phyloP scores from a whole-genome alignment of 2,329 filamentous ascomycete genomes.

The Aspergillus udagawae region DNA sequence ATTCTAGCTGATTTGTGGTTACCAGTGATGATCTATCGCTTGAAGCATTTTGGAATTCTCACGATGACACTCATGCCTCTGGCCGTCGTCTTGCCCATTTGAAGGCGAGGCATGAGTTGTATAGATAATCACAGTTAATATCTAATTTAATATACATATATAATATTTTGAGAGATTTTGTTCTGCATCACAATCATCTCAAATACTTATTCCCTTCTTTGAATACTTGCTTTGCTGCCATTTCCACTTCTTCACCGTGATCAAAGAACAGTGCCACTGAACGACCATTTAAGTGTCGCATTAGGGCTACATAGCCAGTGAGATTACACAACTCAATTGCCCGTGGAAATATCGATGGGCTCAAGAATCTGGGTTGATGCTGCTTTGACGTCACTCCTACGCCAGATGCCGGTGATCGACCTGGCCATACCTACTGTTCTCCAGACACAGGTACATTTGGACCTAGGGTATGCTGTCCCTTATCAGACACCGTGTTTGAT shows the following conservation, averaged over 20 bases:
- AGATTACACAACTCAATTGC: neutral
- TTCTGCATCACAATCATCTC: neutral
- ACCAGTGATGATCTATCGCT: neutral
- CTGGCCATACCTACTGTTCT: neutral
- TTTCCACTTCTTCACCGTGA: neutral
- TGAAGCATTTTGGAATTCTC: neutral
- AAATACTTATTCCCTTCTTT: neutral
- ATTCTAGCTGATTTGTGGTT: neutral
- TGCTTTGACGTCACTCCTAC: slow-evolving; percentile 12
- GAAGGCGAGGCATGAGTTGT: neutral
- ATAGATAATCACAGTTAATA: neutral
- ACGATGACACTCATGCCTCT: neutral
- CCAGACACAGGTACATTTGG: neutral
- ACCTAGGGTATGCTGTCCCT: too few relatives aligned
- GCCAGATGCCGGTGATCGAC: slow-evolving; percentile 1
- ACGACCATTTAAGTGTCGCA: neutral
- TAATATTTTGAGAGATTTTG: neutral
- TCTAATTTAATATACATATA: neutral
- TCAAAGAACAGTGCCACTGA: neutral
- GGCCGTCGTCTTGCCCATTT: neutral
- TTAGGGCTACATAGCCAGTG: neutral
- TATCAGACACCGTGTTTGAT: neutral
- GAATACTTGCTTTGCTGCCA: neutral
- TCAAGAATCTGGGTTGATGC: neutral
- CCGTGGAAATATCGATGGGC: neutral